Percentiles rank a stretch among this genome's conserved stretches.
These are phyloP conservation scores for Kalmusia sp. DNA, from an alignment of 2,329 filamentous ascomycete genomes.

Conservation along the genomic window DNA sequence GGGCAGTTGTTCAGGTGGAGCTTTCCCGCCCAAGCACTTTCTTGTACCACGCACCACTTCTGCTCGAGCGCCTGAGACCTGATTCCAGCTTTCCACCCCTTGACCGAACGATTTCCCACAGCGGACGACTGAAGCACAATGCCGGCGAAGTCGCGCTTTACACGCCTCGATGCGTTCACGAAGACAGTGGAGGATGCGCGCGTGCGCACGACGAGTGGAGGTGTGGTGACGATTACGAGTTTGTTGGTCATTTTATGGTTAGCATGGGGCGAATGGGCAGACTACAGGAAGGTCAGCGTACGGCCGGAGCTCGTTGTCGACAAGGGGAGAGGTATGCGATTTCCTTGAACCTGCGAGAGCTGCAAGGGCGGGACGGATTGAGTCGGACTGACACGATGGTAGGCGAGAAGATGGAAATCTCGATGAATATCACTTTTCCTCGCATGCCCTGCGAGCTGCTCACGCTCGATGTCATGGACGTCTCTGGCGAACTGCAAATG, in stretches of 20 bases:
- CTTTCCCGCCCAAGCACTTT: constrained; percentile 18
- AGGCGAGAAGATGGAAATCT: constrained; percentile 99
- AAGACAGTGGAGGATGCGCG: constrained; percentile 99
- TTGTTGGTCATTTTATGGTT: constrained; percentile 88
- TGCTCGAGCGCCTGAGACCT: constrained; percentile 1
- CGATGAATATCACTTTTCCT: constrained; percentile 96
- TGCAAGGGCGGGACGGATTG: neutral
- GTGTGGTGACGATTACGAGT: constrained; percentile 91
- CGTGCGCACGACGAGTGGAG: constrained; percentile 92
- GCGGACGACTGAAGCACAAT: constrained; percentile 57
- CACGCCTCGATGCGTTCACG: constrained; percentile 95
- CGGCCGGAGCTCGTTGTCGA: constrained; percentile 95
- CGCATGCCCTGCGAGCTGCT: constrained; percentile 92
- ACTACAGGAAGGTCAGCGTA: constrained; percentile 86
- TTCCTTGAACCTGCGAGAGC: neutral
- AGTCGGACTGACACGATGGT: constrained; percentile 17
- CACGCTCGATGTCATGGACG: constrained; percentile 98
- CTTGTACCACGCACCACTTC: constrained; percentile 9
- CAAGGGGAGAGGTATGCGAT: constrained; percentile 80
- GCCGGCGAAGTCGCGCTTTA: constrained; percentile 92
- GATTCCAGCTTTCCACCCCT: too few relatives aligned
- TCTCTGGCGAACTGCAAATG: constrained; percentile 94
- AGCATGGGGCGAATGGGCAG: constrained; percentile 93
- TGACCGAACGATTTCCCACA: neutral
- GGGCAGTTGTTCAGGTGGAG: constrained; percentile 13